These are phyloP conservation scores for Spizellomyces punctatus DNA, from an alignment of 192 early-diverging fungal genomes.

Conservation along the genomic window DNA sequence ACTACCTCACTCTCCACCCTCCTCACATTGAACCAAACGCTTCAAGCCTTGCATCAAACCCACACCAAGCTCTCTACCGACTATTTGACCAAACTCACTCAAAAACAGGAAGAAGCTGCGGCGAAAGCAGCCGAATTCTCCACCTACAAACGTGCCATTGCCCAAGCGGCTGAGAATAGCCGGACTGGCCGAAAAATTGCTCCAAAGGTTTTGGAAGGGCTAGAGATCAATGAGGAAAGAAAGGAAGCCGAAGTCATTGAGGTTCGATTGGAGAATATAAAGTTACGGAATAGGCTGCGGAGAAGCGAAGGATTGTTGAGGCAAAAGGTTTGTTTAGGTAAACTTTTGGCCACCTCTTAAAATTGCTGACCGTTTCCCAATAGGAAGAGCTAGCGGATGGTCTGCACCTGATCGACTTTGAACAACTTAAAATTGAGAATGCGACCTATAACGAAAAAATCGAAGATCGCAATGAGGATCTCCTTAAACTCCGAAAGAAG, in stretches of 20 bases:
- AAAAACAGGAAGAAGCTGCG: slow-evolving; percentile 45
- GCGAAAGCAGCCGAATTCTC: slow-evolving; percentile 50
- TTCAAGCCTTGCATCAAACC: slow-evolving; percentile 36
- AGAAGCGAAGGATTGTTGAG: slow-evolving; percentile 55
- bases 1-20: slow-evolving; percentile 45
- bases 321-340: slow-evolving; percentile 28
- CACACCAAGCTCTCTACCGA: slow-evolving; percentile 45
- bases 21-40: slow-evolving; percentile 36
- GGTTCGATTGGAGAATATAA: slow-evolving; percentile 63
- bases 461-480: slow-evolving; percentile 64
- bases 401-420: slow-evolving; percentile 66
- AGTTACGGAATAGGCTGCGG: slow-evolving; percentile 57
- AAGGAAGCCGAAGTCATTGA: slow-evolving; percentile 61
- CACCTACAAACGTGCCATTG: slow-evolving; percentile 49
- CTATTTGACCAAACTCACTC: slow-evolving; percentile 49
- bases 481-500: slow-evolving; percentile 63
- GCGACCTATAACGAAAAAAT: slow-evolving; percentile 70
- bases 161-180: slow-evolving; percentile 53
- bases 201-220: slow-evolving; percentile 48
- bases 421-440: slow-evolving; percentile 69
- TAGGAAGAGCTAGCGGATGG: slow-evolving; percentile 68
- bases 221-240: slow-evolving; percentile 51
- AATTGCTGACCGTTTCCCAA: neutral
- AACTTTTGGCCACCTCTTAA: neutral
- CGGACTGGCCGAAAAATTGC: slow-evolving; percentile 54